Evolutionary conservation across 495 filamentous ascomycete species (phyloP), one percentile per base, ranked within the genome.

Genomic region (Annulohypoxylon stygium): DNA sequence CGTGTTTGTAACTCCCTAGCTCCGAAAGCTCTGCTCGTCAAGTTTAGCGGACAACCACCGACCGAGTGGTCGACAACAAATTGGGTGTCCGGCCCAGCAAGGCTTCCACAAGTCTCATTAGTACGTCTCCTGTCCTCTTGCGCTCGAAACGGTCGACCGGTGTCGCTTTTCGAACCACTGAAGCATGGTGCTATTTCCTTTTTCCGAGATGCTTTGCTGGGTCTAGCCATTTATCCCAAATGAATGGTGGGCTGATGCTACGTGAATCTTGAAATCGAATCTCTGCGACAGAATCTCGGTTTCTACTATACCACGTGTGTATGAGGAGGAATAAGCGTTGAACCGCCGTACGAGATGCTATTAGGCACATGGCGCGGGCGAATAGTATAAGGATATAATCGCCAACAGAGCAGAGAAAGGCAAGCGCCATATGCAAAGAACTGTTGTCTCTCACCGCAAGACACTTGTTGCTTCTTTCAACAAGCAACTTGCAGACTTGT

Each of bases 151-250:
- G 12, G 10, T 47, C 57, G 55, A 50, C 34, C 47, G 63, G 65
- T 59, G 55, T 61, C 36, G 11, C 54, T 47, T 51, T 58, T 50
- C 25, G n/a, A 55, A 11, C 47, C 61, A 47, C 53, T 58, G 23
- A 39, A 41, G 16, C 26, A n/a, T 67, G 59, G 23, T 45, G 47
- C 33, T 41, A 14, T 66, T 47, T 45, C 43, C 53, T 70, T 70
- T 74, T 70, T 18, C 63, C 67, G 67, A 64, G 43, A 60, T 70
- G 34, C 41, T 23, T 68, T 64, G 11, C 36, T 48, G 20, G 67
- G n/a, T 43, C 67, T 63, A 50, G 63, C 53, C 61, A 75, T 75
- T 75, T 75, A 75, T 70, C 72, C 72, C 55, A 75, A 67, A 75
- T 75, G 72, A 70, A 47, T 64, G 66, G 63, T 61, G 59, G 58